Base-by-base conservation (phyloP, 129 eudicot genomes). In the Flaveria brownii region DNA sequence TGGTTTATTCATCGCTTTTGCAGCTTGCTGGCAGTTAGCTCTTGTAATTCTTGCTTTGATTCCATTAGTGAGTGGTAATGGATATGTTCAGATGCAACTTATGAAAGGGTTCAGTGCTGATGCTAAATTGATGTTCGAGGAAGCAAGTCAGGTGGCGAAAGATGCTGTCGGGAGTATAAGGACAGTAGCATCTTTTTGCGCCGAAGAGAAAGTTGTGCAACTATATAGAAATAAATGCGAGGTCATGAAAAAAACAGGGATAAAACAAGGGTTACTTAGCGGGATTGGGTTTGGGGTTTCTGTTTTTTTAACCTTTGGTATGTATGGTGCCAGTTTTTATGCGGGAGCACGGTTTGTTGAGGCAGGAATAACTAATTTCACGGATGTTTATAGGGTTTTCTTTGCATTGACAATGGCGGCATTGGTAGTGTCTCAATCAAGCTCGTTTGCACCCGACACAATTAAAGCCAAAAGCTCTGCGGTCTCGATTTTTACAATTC, bases 141-240 rank as follows among this genome's bases (percentile, higher is more conserved):
- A 92, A 75, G 96, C 97, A 11, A 91, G 92, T 77, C 97, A 91
- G 74, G 91, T 91, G 23, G 96, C 89, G 0, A 91, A 77, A 59
- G 96, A 92, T 86, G 97, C 97, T 23, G 97, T 89, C 5, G 97
- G 97, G 20, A 89, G 97, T 33, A 89, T 89, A 82, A 82, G 97
- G 74, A 91, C 97, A 14, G 85, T 91, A 5, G 95, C 96, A 47
- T 91, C 97, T 20, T 91, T 88, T 78, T 91, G 96, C 76, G 92
- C 96, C 7, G 96, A 89, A 80, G 97, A 89, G 67, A 88, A 89
- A 84, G 85, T 88, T 51, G 87, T 89, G 84, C 82, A 80, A 39
- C 74, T 87, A 39, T 88, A 87, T 77, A 74, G 64, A 67, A 69
- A 33, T 75, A 91, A 85, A 80, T 89, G 97, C 6, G 92, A 89